Percentiles rank a stretch among this genome's conserved stretches.
Evolutionary conservation across 2,329 filamentous ascomycete genomes (phyloP).

Genomic region (Botrytis byssoidea): DNA sequence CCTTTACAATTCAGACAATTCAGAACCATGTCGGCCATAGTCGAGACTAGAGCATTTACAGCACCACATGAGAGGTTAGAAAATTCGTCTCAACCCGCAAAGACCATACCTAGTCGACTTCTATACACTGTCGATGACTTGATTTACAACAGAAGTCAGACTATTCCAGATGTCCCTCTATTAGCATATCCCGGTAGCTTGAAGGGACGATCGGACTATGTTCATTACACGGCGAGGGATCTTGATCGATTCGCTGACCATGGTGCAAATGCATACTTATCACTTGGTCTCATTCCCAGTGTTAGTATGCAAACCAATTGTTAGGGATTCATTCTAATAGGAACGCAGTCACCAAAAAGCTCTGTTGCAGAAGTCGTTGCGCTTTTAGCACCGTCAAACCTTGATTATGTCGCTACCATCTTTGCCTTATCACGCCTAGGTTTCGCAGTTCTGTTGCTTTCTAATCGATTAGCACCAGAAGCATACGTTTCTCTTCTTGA

Average conservation of each 20-base stretch:
- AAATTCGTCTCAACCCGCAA: background rate
- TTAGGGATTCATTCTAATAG: background rate
- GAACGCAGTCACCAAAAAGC: background rate
- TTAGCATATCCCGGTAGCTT: slow-evolving; percentile 33
- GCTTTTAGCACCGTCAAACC: slow-evolving; percentile 37
- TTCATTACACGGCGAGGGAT: slow-evolving; percentile 35
- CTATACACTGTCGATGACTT: slow-evolving; percentile 33
- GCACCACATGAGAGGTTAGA: slow-evolving; percentile 3
- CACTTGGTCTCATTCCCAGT: slow-evolving; percentile 27
- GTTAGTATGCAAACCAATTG: slow-evolving; percentile 10
- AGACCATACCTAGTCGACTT: background rate
- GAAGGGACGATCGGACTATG: slow-evolving; percentile 31
- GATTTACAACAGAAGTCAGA: slow-evolving; percentile 29
- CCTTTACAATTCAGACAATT: background rate
- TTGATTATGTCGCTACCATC: slow-evolving; percentile 53
- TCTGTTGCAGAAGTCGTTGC: slow-evolving; percentile 26
- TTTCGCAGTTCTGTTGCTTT: slow-evolving; percentile 53
- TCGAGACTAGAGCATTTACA: slow-evolving; percentile 2
- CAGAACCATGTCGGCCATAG: slow-evolving; percentile 8
- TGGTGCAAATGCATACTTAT: slow-evolving; percentile 30
- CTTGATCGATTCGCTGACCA: slow-evolving; percentile 37
- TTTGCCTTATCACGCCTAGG: slow-evolving; percentile 53
- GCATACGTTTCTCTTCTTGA: slow-evolving; percentile 50
- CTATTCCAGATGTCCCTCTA: slow-evolving; percentile 30
- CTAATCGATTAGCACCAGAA: slow-evolving; percentile 51